Evolutionary conservation across 2,329 filamentous ascomycete species (phyloP).

Genomic region (Aspergillus sp.): DNA sequence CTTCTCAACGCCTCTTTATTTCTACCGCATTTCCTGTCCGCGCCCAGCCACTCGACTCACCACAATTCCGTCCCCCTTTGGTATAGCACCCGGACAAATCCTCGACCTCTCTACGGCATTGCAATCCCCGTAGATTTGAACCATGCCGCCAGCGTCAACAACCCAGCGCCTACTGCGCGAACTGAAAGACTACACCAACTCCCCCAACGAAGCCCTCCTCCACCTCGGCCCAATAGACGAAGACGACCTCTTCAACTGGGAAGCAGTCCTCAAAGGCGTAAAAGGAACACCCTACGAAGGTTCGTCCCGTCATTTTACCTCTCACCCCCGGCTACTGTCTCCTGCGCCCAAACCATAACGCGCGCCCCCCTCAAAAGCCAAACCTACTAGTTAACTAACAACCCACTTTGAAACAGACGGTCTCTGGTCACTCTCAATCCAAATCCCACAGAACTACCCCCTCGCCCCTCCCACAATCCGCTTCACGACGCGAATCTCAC

Average conservation of each 20-base stretch:
- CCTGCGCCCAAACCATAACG: too few relatives aligned
- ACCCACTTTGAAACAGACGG: conserved; percentile 52
- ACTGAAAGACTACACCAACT: conserved; percentile 57
- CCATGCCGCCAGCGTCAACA: conserved; percentile 37
- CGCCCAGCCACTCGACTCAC: conserved; percentile 8
- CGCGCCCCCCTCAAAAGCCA: neutral
- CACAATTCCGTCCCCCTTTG: neutral
- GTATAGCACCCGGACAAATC: neutral
- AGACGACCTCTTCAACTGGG: conserved; percentile 59
- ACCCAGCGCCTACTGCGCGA: conserved; percentile 63
- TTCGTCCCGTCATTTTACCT: conserved; percentile 26
- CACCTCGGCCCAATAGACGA: conserved; percentile 59
- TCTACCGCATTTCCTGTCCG: neutral
- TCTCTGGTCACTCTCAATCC: conserved; percentile 78
- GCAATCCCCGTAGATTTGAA: neutral
- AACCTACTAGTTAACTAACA: neutral
- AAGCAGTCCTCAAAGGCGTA: conserved; percentile 61
- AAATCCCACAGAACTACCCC: conserved; percentile 76
- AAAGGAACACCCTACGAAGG: conserved; percentile 61
- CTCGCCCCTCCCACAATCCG: conserved; percentile 71
- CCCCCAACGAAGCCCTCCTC: conserved; percentile 57
- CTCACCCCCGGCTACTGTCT: neutral
- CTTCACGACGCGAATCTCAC: conserved; percentile 82
- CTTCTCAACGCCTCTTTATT: neutral
- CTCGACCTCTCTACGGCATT: neutral